phyloP scores from a whole-genome alignment of 2,329 filamentous ascomycete genomes.

The Neofusicoccum sp. region DNA sequence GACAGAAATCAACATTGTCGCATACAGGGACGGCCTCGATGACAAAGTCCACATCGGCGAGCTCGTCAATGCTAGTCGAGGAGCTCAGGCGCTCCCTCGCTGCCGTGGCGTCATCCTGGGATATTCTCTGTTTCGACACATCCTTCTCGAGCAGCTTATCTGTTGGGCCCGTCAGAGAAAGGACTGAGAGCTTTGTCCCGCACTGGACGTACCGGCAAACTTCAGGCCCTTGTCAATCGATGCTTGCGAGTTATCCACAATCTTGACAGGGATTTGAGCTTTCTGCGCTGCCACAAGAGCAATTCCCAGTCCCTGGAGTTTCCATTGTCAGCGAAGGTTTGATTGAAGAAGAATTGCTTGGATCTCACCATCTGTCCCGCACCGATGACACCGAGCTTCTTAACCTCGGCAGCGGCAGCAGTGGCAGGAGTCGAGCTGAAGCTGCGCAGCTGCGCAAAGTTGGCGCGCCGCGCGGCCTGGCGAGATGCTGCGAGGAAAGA shows the following conservation, averaged over 20 bases:
- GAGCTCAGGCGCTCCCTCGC: slow-evolving; percentile 67
- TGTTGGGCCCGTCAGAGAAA: slow-evolving; percentile 32
- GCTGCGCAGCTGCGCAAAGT: slow-evolving; percentile 37
- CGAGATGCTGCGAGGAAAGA: slow-evolving; percentile 32
- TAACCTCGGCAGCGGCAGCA: slow-evolving; percentile 69
- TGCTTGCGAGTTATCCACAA: slow-evolving; percentile 81
- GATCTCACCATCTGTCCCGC: slow-evolving; percentile 86
- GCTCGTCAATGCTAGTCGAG: slow-evolving; percentile 71
- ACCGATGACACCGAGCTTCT: slow-evolving; percentile 85
- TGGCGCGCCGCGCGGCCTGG: slow-evolving; percentile 26
- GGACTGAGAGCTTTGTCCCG: not conserved
- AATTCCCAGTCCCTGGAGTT: slow-evolving; percentile 79
- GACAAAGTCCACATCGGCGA: slow-evolving; percentile 87
- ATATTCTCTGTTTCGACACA: slow-evolving; percentile 81
- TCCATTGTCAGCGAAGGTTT: slow-evolving; percentile 25
- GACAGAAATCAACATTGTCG: not conserved
- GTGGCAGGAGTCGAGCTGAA: slow-evolving; percentile 67
- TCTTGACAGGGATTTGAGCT: slow-evolving; percentile 77
- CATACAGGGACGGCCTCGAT: slow-evolving; percentile 84
- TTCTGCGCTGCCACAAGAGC: slow-evolving; percentile 87
- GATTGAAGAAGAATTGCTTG: not conserved
- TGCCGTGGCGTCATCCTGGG: slow-evolving; percentile 74
- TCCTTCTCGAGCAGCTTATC: slow-evolving; percentile 94
- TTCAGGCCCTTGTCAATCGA: slow-evolving; percentile 85
- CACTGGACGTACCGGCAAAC: slow-evolving; percentile 67